Conservation (phyloP, 2,329 filamentous ascomycete species). For the Hansfordia pulvinata region DNA sequence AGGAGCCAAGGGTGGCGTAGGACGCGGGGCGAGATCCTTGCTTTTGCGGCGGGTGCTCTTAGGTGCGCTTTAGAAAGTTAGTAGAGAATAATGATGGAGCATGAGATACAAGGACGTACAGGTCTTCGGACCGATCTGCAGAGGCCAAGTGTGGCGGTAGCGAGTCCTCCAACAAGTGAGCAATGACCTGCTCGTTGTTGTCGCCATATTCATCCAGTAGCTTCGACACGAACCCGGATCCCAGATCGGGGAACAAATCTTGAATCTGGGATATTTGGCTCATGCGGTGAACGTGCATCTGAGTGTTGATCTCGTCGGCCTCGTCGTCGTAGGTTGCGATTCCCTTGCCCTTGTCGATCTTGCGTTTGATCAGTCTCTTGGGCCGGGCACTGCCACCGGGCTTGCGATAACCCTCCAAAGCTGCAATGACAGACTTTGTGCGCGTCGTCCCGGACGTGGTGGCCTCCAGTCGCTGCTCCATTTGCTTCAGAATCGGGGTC, state of each 20-base stretch:
- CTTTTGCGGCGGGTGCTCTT: conserved; percentile 13
- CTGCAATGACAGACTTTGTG: conserved; percentile 44
- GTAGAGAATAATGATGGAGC: conserved; percentile 8
- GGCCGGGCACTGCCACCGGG: conserved; percentile 35
- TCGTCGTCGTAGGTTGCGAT: conserved; percentile 21
- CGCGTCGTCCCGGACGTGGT: conserved; percentile 36
- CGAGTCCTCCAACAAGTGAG: conserved; percentile 67
- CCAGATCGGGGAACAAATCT: conserved; percentile 81
- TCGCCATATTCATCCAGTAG: conserved; percentile 70
- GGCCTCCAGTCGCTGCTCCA: conserved; percentile 39
- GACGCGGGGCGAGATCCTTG: conserved; percentile 38
- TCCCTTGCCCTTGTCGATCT: conserved; percentile 54
- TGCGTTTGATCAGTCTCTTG: conserved; percentile 35
- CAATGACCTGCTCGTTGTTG: conserved; percentile 65
- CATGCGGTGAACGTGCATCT: conserved; percentile 67
- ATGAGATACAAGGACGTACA: conserved; percentile 28
- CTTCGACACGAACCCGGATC: conserved; percentile 66
- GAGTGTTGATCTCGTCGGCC: conserved; percentile 22
- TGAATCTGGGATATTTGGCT: conserved; percentile 82
- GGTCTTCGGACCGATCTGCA: conserved; percentile 49
- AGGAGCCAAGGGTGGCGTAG: conserved; percentile 43
- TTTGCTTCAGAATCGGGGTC: conserved; percentile 58
- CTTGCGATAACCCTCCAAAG: conserved; percentile 46
- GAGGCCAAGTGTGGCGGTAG: conserved; percentile 54
- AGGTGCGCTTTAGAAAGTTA: too few relatives aligned